Evolutionary conservation across 345 rosid genomes (phyloP).

Genomic region (Brassica juncea): DNA sequence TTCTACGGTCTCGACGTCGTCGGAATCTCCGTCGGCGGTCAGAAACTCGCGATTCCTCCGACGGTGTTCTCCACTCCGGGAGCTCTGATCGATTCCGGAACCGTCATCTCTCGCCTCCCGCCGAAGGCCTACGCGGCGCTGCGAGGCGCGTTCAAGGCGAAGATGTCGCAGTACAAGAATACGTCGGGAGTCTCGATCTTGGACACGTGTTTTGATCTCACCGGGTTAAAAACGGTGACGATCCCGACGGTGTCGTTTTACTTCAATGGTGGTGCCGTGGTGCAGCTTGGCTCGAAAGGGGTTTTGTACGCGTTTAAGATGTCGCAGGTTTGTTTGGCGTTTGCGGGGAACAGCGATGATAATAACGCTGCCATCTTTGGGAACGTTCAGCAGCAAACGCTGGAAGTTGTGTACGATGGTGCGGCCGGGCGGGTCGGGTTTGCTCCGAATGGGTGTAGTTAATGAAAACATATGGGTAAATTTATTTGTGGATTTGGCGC

Average conservation of each 20-base stretch:
- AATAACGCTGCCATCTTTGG: slow-evolving; percentile 58
- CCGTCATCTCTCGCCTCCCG: slow-evolving; percentile 80
- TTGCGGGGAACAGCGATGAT: slow-evolving; percentile 66
- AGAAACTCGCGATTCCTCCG: slow-evolving; percentile 46
- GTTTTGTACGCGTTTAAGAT: slow-evolving; percentile 41
- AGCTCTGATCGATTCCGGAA: slow-evolving; percentile 80
- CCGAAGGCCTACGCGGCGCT: slow-evolving; percentile 64
- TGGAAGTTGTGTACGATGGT: slow-evolving; percentile 75
- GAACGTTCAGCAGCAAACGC: slow-evolving; percentile 68
- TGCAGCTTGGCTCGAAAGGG: slow-evolving; percentile 51
- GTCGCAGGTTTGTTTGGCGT: slow-evolving; percentile 78
- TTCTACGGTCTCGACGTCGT: slow-evolving; percentile 68
- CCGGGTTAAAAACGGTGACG: slow-evolving; percentile 27
- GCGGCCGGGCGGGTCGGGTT: slow-evolving; percentile 65
- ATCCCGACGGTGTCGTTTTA: slow-evolving; percentile 57
- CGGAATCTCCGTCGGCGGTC: slow-evolving; percentile 60
- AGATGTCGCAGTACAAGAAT: slow-evolving; percentile 51
- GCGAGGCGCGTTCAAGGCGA: slow-evolving; percentile 45
- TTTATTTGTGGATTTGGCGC: slow-evolving; percentile 17
- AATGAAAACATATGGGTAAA: background rate
- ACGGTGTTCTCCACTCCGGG: slow-evolving; percentile 56
- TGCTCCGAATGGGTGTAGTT: slow-evolving; percentile 60
- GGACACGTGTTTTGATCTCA: slow-evolving; percentile 82
- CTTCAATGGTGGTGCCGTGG: slow-evolving; percentile 49
- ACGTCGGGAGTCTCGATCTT: slow-evolving; percentile 59